phyloP scores from a whole-genome alignment of 1,284 basidiomycete genomes.

The Jaminaea rosea region DNA sequence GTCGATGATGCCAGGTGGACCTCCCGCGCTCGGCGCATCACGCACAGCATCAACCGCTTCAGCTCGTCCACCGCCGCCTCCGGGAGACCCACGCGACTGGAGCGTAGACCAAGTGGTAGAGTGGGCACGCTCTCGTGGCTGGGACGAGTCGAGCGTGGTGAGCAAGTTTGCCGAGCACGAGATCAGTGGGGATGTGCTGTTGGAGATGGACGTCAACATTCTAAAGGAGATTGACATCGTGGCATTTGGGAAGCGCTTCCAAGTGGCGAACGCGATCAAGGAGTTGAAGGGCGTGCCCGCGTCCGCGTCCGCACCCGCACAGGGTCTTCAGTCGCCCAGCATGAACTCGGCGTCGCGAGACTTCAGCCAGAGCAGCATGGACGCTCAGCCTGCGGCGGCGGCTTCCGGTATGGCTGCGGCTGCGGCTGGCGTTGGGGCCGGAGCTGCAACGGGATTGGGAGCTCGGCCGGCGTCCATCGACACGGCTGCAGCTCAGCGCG shows the following conservation, averaged over 20 bases:
- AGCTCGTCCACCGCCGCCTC: slow-evolving; percentile 1
- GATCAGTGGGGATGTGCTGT: slow-evolving; percentile 89
- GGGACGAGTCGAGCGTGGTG: slow-evolving; percentile 66
- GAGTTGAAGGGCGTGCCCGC: slow-evolving; percentile 66
- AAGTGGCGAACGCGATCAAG: slow-evolving; percentile 86
- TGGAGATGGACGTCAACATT: slow-evolving; percentile 83
- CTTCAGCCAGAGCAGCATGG: background rate
- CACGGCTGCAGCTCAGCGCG: background rate
- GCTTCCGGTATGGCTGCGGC: background rate
- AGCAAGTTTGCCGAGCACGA: slow-evolving; percentile 80
- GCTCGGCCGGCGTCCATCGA: background rate
- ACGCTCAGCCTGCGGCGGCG: background rate
- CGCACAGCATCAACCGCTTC: background rate
- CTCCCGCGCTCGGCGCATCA: background rate
- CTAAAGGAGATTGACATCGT: slow-evolving; percentile 93
- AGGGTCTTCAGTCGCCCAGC: no score
- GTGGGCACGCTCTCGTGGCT: slow-evolving; percentile 76
- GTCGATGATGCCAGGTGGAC: no score
- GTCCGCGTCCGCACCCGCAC: no score
- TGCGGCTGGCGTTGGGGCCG: background rate
- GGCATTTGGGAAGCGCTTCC: slow-evolving; percentile 86
- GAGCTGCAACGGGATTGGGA: background rate
- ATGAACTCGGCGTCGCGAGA: background rate
- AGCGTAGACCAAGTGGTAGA: slow-evolving; percentile 76
- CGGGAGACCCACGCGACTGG: slow-evolving; percentile 63